Percentiles rank a stretch among this genome's conserved stretches.
These are phyloP conservation scores for Trametes gibbosa DNA, from an alignment of 768 basidiomycete species.

Conservation along the genomic window DNA sequence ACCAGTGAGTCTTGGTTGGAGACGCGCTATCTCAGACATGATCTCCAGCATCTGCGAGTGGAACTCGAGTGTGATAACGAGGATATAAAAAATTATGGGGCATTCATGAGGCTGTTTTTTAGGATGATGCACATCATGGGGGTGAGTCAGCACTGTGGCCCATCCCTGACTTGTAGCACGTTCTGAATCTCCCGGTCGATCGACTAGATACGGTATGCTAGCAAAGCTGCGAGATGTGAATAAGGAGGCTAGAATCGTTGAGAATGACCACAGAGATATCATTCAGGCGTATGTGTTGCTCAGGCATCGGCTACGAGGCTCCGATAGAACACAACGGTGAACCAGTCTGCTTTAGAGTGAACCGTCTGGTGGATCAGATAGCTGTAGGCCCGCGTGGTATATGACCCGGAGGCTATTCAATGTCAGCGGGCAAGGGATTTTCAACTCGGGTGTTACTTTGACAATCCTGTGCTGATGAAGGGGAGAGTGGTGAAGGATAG, in stretches of 20 bases:
- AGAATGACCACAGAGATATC: background rate
- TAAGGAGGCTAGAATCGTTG: background rate
- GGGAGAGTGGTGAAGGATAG: background rate
- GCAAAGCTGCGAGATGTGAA: constrained; percentile 12
- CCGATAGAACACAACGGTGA: background rate
- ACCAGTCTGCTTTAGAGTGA: constrained; percentile 1
- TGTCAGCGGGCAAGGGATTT: background rate
- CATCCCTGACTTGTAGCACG: background rate
- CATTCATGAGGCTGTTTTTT: constrained; percentile 19
- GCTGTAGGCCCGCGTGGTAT: constrained; percentile 6
- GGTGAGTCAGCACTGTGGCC: background rate
- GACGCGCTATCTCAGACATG: constrained; percentile 12
- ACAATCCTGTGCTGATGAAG: constrained; percentile 1
- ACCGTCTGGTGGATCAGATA: background rate
- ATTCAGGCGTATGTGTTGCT: constrained; percentile 6
- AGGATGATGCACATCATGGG: constrained; percentile 16
- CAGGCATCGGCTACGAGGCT: constrained; percentile 7
- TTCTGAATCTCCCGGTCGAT: background rate
- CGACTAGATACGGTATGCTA: constrained; percentile 15
- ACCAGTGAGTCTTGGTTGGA: background rate
- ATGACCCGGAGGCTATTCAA: background rate
- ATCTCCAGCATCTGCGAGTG: constrained; percentile 14
- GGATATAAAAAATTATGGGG: constrained; percentile 17
- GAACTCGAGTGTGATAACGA: constrained; percentile 7
- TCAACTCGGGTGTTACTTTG: too few species aligned